These are phyloP conservation scores for Naganishia vaughanmartiniae DNA, from an alignment of 768 basidiomycete genomes.

Conservation along the genomic window DNA sequence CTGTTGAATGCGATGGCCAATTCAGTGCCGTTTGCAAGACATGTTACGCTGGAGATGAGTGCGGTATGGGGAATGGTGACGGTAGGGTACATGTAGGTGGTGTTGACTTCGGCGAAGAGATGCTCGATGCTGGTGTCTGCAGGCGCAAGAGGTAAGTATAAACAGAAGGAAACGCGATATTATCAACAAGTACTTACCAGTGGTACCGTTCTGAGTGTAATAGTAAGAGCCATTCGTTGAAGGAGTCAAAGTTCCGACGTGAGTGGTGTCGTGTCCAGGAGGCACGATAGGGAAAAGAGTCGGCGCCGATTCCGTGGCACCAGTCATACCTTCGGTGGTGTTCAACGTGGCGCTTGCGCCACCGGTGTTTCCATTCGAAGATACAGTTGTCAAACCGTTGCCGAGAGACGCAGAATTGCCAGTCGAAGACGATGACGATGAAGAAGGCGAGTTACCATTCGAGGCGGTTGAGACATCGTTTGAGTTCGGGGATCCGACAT, in stretches of 20 bases:
- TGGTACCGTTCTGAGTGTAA: not conserved
- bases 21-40: conserved; percentile 15
- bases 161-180: not conserved
- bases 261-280: not conserved
- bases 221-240: conserved; percentile 1
- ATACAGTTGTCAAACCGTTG: not conserved
- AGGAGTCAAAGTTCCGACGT: not conserved
- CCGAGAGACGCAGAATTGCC: not conserved
- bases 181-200: not conserved
- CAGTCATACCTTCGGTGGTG: not conserved
- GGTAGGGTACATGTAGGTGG: conserved; percentile 27
- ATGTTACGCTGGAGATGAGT: conserved; percentile 15
- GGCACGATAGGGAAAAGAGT: not conserved
- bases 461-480: not conserved
- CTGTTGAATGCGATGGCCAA: conserved; percentile 16
- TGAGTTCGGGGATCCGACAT: too few species aligned
- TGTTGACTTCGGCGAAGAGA: conserved; percentile 29
- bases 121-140: conserved; percentile 2
- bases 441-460: not conserved
- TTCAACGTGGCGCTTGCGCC: not conserved
- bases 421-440: not conserved
- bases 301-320: not conserved
- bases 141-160: not conserved
- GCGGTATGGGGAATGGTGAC: conserved; percentile 27
- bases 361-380: not conserved